Evolutionary conservation across 257 asterid genomes (phyloP).

Genomic region (Knoxia roxburghii): DNA sequence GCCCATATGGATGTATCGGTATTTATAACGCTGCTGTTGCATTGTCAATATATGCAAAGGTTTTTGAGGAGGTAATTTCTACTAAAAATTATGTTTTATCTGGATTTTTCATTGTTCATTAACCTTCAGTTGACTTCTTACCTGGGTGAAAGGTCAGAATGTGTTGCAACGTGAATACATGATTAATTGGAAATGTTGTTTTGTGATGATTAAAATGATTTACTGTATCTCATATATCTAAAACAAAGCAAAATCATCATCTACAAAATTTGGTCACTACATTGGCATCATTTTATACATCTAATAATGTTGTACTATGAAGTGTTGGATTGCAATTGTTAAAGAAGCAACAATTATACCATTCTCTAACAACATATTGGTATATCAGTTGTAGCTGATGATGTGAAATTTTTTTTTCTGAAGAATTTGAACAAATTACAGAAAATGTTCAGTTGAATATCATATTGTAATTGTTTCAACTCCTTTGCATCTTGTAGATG

Average conservation of each 20-base stretch:
- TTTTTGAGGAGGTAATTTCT: constrained; percentile 73
- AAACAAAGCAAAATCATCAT: too few species aligned
- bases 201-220: too few species aligned
- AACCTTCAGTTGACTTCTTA: background rate
- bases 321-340: background rate
- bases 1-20: constrained; percentile 90
- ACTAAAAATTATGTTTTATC: background rate
- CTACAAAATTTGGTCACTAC: background rate
- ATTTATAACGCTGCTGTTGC: constrained; percentile 90
- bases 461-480: too few species aligned
- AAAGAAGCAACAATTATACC: too few species aligned
- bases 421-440: background rate
- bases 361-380: background rate
- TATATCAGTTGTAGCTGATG: background rate
- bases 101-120: background rate
- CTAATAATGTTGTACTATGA: background rate
- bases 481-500: background rate
- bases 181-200: too few species aligned
- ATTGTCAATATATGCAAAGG: constrained; percentile 79
- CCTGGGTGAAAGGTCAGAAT: background rate
- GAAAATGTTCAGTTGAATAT: background rate
- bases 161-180: background rate
- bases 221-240: too few species aligned
- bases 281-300: too few species aligned
- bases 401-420: background rate